Evolutionary conservation across 345 rosid genomes (phyloP), one percentile per base, ranked within the genome.

Genomic region (Bruguiera parviflora): DNA sequence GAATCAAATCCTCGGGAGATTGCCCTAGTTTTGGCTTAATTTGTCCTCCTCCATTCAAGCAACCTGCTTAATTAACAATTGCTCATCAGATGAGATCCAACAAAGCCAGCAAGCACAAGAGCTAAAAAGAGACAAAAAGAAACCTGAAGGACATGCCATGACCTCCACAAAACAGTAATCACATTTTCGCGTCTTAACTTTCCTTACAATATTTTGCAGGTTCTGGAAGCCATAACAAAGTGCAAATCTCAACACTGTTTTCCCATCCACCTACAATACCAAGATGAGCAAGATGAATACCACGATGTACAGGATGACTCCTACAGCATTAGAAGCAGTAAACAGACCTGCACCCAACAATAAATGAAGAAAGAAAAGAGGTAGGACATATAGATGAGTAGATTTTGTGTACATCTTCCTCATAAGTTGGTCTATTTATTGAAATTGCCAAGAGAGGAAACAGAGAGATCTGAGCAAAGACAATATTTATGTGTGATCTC

Each of bases 141-240:
- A 65, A 92, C 98, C 99, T 80, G 99, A 77, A 73, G 98, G 98
- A 63, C 98, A 95, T 16, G 98, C 98, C 99, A 90, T 95, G 73
- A 95, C 87, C 88, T 92, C 96, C 72, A 95, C 97, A 69, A 80
- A 95, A 33, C 92, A 92, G 78, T 87, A 95, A 70, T 92, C 98
- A 68, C 97, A 92, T 77, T 81, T 92, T 59, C 28, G 65, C 37
- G 70, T 88, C 81, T 92, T 89, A 49, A 95, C 77, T 81, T 84
- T 95, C 72, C 97, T 80, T 21, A 92, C 97, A 19, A 95, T 72
- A 55, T 95, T 95, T 81, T 95, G 98, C 77, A 95, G 84, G 79
- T 95, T 95, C 72, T 80, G 91, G 88, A 89, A 92, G 78, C 99
- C 99, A 75, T 95, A 88, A 75, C 99, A 95, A 31, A 76, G 47